Conservation (phyloP, 2,329 filamentous ascomycete species). For the Thermoascus crustaceus region DNA sequence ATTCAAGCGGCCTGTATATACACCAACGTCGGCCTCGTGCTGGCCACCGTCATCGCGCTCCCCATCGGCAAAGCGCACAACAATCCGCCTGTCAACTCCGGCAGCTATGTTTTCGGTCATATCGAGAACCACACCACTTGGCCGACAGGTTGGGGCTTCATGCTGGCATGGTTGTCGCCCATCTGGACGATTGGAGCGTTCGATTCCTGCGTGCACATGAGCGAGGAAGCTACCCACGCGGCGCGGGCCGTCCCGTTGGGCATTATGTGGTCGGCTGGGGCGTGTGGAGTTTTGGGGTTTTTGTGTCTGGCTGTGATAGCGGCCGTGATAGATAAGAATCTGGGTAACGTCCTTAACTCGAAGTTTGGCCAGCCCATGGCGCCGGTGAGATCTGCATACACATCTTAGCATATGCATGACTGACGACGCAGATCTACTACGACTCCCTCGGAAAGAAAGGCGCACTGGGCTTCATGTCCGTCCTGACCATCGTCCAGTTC, state of each 20-base stretch:
- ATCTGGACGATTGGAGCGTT: conserved; percentile 53
- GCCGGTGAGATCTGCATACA: conserved; percentile 22
- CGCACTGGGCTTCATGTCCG: conserved; percentile 50
- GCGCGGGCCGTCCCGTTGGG: conserved; percentile 52
- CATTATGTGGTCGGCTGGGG: conserved; percentile 50
- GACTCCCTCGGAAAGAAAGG: conserved; percentile 53
- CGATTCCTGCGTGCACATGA: conserved; percentile 53
- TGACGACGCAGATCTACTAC: conserved; percentile 45
- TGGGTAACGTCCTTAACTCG: conserved; percentile 41
- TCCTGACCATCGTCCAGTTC: conserved; percentile 55
- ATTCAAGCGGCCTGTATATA: conserved; percentile 50
- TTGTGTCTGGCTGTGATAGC: conserved; percentile 51
- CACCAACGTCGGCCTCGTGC: conserved; percentile 49
- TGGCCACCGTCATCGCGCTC: conserved; percentile 50
- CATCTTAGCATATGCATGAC: background rate
- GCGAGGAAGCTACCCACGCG: conserved; percentile 54
- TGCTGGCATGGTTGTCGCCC: conserved; percentile 52
- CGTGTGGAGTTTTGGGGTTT: conserved; percentile 50
- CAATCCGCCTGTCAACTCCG: conserved; percentile 24
- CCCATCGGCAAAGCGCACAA: conserved; percentile 39
- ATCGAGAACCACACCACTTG: conserved; percentile 51
- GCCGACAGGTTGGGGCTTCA: conserved; percentile 51
- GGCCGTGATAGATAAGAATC: conserved; percentile 47
- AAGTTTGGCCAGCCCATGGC: conserved; percentile 54
- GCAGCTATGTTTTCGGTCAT: conserved; percentile 48